Conservation (phyloP, 1,284 basidiomycete species). For the Cutaneotrichosporon mucoides region DNA sequence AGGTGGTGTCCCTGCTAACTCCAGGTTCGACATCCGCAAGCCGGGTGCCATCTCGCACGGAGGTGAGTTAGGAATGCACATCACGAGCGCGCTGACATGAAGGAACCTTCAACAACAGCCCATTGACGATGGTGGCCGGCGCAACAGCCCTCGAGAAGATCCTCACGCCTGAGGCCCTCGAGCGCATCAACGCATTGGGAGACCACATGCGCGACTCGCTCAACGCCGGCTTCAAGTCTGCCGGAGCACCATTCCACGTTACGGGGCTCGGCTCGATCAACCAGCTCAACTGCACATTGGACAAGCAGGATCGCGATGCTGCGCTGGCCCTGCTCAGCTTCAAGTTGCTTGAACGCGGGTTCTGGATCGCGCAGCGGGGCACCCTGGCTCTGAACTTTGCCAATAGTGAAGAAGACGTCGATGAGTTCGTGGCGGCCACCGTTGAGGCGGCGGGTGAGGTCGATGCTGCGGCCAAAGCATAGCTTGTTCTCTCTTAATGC, state of each 20-base stretch:
- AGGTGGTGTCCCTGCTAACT: background rate
- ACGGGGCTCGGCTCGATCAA: conserved; percentile 33
- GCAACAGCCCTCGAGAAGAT: conserved; percentile 22
- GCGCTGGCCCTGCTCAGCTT: conserved; percentile 24
- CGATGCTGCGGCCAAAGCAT: background rate
- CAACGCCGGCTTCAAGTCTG: conserved; percentile 10
- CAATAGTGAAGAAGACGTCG: conserved; percentile 9
- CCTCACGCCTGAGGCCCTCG: conserved; percentile 21
- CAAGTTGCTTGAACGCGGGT: conserved; percentile 18
- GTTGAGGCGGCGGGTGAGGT: conserved; percentile 1
- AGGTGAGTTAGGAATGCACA: too few species aligned
- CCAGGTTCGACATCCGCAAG: conserved; percentile 26
- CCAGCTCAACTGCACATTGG: conserved; percentile 24
- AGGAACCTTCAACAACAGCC: conserved; percentile 33
- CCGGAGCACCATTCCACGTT: conserved; percentile 11
- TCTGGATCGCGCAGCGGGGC: conserved; percentile 28
- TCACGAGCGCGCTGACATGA: too few species aligned
- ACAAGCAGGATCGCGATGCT: background rate
- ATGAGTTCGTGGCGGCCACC: conserved; percentile 9
- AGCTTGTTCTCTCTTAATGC: too few species aligned
- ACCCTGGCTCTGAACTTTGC: conserved; percentile 10
- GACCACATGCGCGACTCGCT: conserved; percentile 21
- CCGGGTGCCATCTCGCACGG: conserved; percentile 21
- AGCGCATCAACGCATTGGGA: conserved; percentile 21
- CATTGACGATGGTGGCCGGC: conserved; percentile 32